Evolutionary conservation across 2,329 filamentous ascomycete genomes (phyloP), one percentile per base, ranked within the genome.

Genomic region (Xylariaceae sp.): DNA sequence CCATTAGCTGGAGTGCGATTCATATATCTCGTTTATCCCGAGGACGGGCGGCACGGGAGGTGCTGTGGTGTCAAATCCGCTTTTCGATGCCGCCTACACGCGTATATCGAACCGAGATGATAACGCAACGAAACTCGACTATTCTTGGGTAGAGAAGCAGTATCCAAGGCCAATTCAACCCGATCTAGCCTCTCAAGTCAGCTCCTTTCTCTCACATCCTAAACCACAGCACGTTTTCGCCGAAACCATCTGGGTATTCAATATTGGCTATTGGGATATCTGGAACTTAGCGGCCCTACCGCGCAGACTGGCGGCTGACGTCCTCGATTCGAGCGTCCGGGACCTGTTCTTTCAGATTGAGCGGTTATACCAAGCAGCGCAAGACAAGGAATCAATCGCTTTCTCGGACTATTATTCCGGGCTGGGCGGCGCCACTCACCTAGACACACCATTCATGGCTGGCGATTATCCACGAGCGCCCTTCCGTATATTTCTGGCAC

Each of bases 181-280:
- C 13, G 78, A 81, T 53, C 61, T 81, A 10, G 60, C 68, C 16
- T 63, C 67, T 2, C 79, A 81, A 57, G 63, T 81, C 2, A 61
- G 71, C 30, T 55, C 60, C 1, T 81, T 81, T 48, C 71, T 81
- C n/a, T 62, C 69, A 6, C 69, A 67, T 40, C 66, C 73, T 2
- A 64, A 63, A 18, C 68, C 71, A 0, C 56, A 58, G 2, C 54
- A 57, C 0, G 54, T 70, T 0, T 71, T 76, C 5, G 68, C 68
- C n/a, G 75, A 80, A 55, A 80, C 79, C 0, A 60, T 81, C 13
- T 81, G 76, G 75, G 67, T 81, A 13, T 77, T 81, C 50, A 75
- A 70, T 9, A 73, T 80, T 50, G 79, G 79, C n/a, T 74, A 74
- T 29, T 80, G 78, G 78, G 79, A 81, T 53, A 65, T 80, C 47